Base-by-base conservation (phyloP, 78 protist species). In the Dictyostelium citrinum region DNA sequence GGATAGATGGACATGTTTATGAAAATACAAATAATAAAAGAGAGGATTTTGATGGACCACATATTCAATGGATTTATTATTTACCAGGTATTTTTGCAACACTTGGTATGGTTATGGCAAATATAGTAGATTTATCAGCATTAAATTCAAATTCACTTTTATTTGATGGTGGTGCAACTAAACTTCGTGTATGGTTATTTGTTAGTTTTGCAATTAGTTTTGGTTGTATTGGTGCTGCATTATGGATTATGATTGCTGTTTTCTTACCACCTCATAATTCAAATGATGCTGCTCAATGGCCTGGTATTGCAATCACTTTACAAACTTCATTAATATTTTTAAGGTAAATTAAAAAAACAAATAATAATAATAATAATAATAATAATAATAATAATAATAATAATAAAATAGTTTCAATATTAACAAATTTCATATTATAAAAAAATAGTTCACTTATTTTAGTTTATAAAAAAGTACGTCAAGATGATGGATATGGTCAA, bases 1-100 rank as follows among this genome's bases (percentile, higher is more conserved):
- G 84, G 93, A 88, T 88, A 22, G 93, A 88, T 88, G 93, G 93
- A 61, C 93, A 88, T 67, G 93, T 88, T 35, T 88, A 88, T 88
- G 93, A 88, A n/a, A 88, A 88, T 78, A 51, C 46, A 27, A 78
- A 10, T 16, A 9, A 27, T 17, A 61, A 55, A 39, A 37, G 27
- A 8, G 29, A 2, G 1, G 74, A 24, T 67, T 33, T 14, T 12
- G 37, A n/a, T 55, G 93, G 93, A 76, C 93, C 93, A 61, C 22
- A 46, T n/a, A 88, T 88, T 78, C 78, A 88, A 79, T 88, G 93
- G 93, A 24, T 88, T 2, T 88, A 49, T 45, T 88, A 88, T 88
- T 20, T 88, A 78, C 93, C 93, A 35, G 93, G 93, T 78, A 78
- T 88, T 22, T 88, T 88, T 49, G 22, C 93, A 33, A 88, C 93